Evolutionary conservation across 2,329 filamentous ascomycete genomes (phyloP), one percentile per base, ranked within the genome.

Genomic region (Cytospora chrysosperma): DNA sequence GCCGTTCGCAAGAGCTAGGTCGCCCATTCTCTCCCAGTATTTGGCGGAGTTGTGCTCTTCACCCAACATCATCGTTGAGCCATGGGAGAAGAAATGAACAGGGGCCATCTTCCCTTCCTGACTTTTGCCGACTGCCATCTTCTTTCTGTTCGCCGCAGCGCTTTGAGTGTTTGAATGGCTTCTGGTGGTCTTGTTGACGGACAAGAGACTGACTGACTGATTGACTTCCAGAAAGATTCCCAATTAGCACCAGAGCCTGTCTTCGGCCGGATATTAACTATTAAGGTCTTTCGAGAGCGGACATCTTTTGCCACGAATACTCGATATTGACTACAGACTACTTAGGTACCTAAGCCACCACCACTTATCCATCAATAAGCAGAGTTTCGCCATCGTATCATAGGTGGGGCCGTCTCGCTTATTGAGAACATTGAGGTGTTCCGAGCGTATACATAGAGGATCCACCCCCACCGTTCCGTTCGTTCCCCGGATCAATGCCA

Each of bases 51-150:
- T 72, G 17, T 82, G 85, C 68, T 88, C 82, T 70, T 89, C 87
- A 40, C 86, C 87, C 17, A 89, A 75, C 87, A 89, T 90, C 86
- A 88, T 89, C 47, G 87, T 89, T 17, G 86, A 88, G 70, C 88
- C 87, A 81, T 90, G 87, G 3, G 86, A 88, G 74, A 89, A 89
- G 75, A 88, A 85, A 71, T 88, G 83, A 0, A 88, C 85, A 1
- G 86, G 86, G 7, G 85, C 81, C 37, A 62, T 65, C 59, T 50
- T 65, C 54, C 40, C 63, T 40, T 65, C 32, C 2, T 60, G 57
- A 0, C 19, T 54, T 19, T 60, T 57, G 0, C 56, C 52, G 17
- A 49, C 24, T 27, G 63, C 63, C 62, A 64, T 64, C 5, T 49
- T 51, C 13, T 43, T 27, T n/a, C 26, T 19, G 17, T 51, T 50